phyloP scores from a whole-genome alignment of 1,139 yeast species.

The Candida sp. region DNA sequence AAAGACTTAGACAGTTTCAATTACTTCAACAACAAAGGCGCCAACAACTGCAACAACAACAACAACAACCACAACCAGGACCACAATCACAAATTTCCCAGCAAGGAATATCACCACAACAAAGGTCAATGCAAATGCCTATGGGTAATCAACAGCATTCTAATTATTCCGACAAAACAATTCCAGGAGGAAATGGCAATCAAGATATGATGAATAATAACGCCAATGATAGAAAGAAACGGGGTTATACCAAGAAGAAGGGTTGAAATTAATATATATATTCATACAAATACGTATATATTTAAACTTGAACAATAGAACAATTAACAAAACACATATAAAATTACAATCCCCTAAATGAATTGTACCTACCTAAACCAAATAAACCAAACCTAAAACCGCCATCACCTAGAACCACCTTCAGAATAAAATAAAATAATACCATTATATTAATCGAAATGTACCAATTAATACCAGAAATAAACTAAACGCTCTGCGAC shows the following conservation, averaged over 20 bases:
- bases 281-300: too few species aligned
- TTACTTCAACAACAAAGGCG: conserved; percentile 35
- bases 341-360: conserved; percentile 1
- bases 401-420: neutral
- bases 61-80: conserved; percentile 8
- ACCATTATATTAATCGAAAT: too few species aligned
- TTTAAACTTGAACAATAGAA: neutral
- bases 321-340: neutral
- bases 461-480: neutral
- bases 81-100: conserved; percentile 9
- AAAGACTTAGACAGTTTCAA: conserved; percentile 40
- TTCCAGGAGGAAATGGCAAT: conserved; percentile 7
- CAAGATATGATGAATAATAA: conserved; percentile 9
- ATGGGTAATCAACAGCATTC: conserved; percentile 7
- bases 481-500: neutral
- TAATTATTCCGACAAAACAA: conserved; percentile 14
- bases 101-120: conserved; percentile 9
- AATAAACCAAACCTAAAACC: too few species aligned
- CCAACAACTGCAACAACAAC: conserved; percentile 19
- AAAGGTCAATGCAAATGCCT: conserved; percentile 9
- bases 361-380: conserved; percentile 1
- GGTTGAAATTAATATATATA: neutral
- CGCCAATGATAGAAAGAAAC: conserved; percentile 9
- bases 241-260: conserved; percentile 6
- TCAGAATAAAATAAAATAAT: neutral